phyloP scores from a whole-genome alignment of 106 monocot species.

The Allium sativum region DNA sequence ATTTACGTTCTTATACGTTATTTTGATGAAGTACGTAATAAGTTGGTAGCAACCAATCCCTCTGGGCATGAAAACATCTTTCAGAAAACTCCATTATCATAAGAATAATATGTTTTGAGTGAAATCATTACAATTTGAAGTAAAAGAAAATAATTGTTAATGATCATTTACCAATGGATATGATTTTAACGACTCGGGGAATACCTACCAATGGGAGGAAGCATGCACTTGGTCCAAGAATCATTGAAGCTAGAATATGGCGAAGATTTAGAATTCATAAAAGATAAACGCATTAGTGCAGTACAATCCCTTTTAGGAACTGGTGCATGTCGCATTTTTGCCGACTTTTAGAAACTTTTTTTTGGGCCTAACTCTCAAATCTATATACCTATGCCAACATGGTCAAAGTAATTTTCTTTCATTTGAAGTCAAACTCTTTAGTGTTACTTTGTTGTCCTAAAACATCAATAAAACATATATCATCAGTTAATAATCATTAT shows the following conservation, averaged over 20 bases:
- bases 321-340: conserved; percentile 94
- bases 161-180: too few relatives aligned
- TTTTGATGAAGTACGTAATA: too few relatives aligned
- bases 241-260: conserved; percentile 93
- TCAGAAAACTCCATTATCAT: too few relatives aligned
- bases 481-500: background rate
- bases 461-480: background rate
- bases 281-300: conserved; percentile 76
- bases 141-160: too few relatives aligned
- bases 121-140: too few relatives aligned
- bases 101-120: too few relatives aligned
- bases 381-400: conserved; percentile 92
- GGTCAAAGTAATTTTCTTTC: conserved; percentile 60
- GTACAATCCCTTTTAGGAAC: conserved; percentile 92
- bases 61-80: too few relatives aligned
- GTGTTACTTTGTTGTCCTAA: background rate
- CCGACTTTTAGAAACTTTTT: conserved; percentile 88
- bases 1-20: too few relatives aligned
- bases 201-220: conserved; percentile 98
- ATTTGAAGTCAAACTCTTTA: too few relatives aligned
- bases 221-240: conserved; percentile 71
- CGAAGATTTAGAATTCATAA: conserved; percentile 77
- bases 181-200: too few relatives aligned
- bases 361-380: conserved; percentile 85
- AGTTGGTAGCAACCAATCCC: too few relatives aligned